These are phyloP conservation scores for Nicotiana obtusifolia DNA, from an alignment of 257 asterid species.

Conservation along the genomic window DNA sequence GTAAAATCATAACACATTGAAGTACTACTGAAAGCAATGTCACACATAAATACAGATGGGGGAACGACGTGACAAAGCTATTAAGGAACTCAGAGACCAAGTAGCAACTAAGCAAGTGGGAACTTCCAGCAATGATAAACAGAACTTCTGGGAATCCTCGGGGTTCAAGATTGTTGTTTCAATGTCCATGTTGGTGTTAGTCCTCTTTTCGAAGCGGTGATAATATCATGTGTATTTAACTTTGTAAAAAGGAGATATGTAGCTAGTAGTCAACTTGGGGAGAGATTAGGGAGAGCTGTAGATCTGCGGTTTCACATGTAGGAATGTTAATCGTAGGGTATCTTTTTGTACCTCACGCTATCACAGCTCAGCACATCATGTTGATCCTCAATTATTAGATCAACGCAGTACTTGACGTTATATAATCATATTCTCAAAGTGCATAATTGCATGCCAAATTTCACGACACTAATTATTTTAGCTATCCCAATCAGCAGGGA, in stretches of 20 bases:
- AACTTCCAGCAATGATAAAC: conserved; percentile 34
- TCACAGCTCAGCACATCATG: not conserved
- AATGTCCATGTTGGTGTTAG: conserved; percentile 78
- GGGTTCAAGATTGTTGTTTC: conserved; percentile 78
- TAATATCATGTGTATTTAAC: not conserved
- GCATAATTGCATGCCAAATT: not conserved
- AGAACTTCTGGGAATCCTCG: conserved; percentile 73
- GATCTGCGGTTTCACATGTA: not conserved
- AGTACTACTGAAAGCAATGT: not conserved
- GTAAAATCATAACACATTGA: not conserved
- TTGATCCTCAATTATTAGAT: not conserved
- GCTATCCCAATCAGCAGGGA: not conserved
- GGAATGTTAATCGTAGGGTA: not conserved
- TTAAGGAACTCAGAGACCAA: conserved; percentile 78
- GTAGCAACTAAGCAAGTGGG: conserved; percentile 39
- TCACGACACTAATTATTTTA: not conserved
- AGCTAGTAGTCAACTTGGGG: conserved; percentile 17
- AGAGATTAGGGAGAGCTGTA: conserved; percentile 7
- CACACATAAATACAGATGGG: conserved; percentile 55
- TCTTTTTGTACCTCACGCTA: not conserved
- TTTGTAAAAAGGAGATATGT: conserved; percentile 30
- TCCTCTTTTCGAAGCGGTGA: conserved; percentile 67
- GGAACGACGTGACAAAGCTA: conserved; percentile 69
- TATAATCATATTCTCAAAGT: not conserved
- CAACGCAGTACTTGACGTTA: not conserved